A percentile compares a stretch with the other conserved stretches of the same genome.
These are phyloP conservation scores for Talaromyces islandicus DNA, from an alignment of 2,329 filamentous ascomycete genomes.

Conservation along the genomic window DNA sequence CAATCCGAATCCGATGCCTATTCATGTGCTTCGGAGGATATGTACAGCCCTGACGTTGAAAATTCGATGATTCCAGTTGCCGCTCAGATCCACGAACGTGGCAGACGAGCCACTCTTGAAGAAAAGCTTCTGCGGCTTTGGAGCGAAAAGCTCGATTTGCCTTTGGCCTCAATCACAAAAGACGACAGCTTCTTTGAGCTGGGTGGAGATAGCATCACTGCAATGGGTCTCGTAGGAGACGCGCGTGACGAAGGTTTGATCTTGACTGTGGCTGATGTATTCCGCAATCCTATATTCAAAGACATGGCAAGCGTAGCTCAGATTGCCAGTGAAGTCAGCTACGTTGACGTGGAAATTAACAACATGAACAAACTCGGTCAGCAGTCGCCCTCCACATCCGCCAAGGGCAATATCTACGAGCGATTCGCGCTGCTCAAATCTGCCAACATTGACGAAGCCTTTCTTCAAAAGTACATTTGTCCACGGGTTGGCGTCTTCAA, in stretches of 20 bases:
- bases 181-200: conserved; percentile 39
- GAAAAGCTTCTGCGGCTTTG: conserved; percentile 33
- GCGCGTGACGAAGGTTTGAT: conserved; percentile 34
- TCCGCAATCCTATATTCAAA: conserved; percentile 36
- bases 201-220: conserved; percentile 36
- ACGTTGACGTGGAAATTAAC: conserved; percentile 14
- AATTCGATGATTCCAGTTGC: conserved; percentile 17
- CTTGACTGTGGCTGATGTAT: conserved; percentile 40
- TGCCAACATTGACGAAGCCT: conserved; percentile 19
- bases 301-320: conserved; percentile 31
- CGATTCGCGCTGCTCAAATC: conserved; percentile 12
- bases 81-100: conserved; percentile 26
- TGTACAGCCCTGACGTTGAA: conserved; percentile 5
- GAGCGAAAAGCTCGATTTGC: conserved; percentile 30
- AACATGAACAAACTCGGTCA: conserved; percentile 14
- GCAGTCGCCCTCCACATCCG: conserved; percentile 10
- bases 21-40: conserved; percentile 9
- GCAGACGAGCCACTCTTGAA: conserved; percentile 24
- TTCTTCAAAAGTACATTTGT: conserved; percentile 45
- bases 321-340: conserved; percentile 14
- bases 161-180: conserved; percentile 25
- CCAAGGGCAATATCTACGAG: conserved; percentile 7
- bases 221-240: conserved; percentile 37
- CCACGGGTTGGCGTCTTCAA: conserved; percentile 47
- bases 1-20: conserved; percentile 7